Conservation (phyloP, 1,139 yeast species). For the Candida gigantensis region DNA sequence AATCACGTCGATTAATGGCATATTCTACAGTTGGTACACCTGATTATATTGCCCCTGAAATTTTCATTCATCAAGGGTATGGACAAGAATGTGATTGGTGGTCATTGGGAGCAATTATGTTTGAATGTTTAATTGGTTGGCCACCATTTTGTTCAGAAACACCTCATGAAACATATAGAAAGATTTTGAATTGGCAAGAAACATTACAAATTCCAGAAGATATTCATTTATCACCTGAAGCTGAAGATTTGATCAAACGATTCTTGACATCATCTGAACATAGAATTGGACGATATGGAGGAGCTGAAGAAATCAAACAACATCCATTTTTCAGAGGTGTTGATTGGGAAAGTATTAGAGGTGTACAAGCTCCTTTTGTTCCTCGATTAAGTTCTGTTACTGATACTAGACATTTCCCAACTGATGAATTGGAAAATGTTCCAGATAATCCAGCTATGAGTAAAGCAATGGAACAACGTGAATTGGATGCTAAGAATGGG, state of each 20-base stretch:
- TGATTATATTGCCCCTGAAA: constrained; percentile 98
- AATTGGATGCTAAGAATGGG: constrained; percentile 34
- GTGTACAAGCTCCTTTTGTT: constrained; percentile 93
- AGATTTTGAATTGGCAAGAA: constrained; percentile 94
- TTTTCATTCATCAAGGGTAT: constrained; percentile 94
- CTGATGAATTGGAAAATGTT: constrained; percentile 92
- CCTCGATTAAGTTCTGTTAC: constrained; percentile 67
- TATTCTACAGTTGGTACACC: constrained; percentile 99
- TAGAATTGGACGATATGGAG: constrained; percentile 88
- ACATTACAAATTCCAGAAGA: constrained; percentile 94
- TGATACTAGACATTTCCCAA: constrained; percentile 97
- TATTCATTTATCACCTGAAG: constrained; percentile 88
- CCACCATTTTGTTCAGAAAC: constrained; percentile 99
- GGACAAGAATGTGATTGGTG: constrained; percentile 99
- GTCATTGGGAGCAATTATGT: constrained; percentile 98
- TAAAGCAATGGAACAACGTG: constrained; percentile 66
- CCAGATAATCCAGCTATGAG: constrained; percentile 90
- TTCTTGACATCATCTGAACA: constrained; percentile 81
- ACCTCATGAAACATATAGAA: constrained; percentile 96
- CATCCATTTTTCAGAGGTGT: constrained; percentile 97
- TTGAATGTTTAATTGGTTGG: constrained; percentile 98
- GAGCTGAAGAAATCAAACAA: constrained; percentile 87
- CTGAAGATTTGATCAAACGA: constrained; percentile 86
- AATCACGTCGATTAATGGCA: constrained; percentile 94
- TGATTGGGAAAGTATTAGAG: constrained; percentile 92